A percentile compares a stretch with the other conserved stretches of the same genome.
Conservation (phyloP, 75 land plant genomes). For the Pseudotsuga menziesii region DNA sequence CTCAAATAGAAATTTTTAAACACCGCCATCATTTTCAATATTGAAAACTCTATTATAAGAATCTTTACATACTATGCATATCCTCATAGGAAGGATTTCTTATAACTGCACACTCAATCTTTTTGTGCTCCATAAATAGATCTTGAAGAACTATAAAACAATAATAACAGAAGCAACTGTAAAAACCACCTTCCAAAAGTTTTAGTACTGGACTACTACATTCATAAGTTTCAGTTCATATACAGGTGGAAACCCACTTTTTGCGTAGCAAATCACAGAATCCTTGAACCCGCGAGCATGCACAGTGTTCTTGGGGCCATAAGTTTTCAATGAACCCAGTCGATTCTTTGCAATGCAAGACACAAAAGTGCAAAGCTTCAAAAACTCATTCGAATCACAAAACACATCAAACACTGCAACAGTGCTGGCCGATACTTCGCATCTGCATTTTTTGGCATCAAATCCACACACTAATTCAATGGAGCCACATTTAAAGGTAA, state of each 20-base stretch:
- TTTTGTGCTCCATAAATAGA: too few species aligned
- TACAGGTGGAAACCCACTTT: background rate
- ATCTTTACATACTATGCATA: too few species aligned
- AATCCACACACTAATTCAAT: too few species aligned
- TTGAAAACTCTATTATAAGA: too few species aligned
- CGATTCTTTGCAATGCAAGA: background rate
- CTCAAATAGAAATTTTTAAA: too few species aligned
- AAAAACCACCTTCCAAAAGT: too few species aligned
- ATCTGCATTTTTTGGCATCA: background rate
- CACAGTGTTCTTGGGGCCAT: background rate
- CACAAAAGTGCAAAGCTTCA: background rate
- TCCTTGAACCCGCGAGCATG: background rate
- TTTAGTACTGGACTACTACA: background rate
- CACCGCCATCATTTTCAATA: too few species aligned
- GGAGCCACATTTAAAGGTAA: too few species aligned
- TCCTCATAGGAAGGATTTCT: too few species aligned
- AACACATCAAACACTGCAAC: background rate
- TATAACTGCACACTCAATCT: too few species aligned
- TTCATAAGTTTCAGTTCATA: background rate
- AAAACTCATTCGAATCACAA: background rate
- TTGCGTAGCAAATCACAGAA: background rate
- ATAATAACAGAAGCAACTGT: too few species aligned
- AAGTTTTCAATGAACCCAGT: background rate
- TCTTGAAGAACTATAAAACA: too few species aligned
- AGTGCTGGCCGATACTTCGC: background rate